Conservation (phyloP, 1,139 yeast species). For the Kodamaea alishanica region DNA sequence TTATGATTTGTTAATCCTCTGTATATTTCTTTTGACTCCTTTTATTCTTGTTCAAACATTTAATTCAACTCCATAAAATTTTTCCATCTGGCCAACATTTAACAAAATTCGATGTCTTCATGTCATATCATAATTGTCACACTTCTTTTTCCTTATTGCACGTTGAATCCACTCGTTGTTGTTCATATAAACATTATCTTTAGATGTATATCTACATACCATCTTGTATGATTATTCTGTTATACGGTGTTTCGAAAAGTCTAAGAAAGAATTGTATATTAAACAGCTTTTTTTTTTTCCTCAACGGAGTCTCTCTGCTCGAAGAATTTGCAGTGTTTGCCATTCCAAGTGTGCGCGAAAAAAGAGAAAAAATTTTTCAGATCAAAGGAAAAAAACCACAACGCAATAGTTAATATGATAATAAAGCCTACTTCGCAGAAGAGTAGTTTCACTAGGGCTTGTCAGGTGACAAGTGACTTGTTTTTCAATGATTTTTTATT, state of each 20-base stretch:
- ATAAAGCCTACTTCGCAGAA: too few relatives aligned
- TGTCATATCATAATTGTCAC: slow-evolving; percentile 3
- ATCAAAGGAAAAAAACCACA: background rate
- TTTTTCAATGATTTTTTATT: background rate
- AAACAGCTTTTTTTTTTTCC: slow-evolving; percentile 2
- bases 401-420: background rate
- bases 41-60: background rate
- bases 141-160: slow-evolving; percentile 5
- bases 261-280: slow-evolving; percentile 3
- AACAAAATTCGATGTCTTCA: background rate
- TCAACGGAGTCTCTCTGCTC: background rate
- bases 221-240: slow-evolving; percentile 32
- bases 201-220: slow-evolving; percentile 27
- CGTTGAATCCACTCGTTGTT: slow-evolving; percentile 1
- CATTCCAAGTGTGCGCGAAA: background rate
- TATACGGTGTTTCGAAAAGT: slow-evolving; percentile 8
- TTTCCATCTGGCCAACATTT: background rate
- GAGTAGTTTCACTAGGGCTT: background rate
- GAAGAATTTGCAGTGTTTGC: background rate
- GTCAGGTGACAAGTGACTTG: background rate
- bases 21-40: background rate
- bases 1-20: background rate
- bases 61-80: background rate
- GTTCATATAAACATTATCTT: background rate
- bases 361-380: background rate